Percentiles rank a stretch among this genome's conserved stretches.
These are phyloP conservation scores for Naganishia onofrii DNA, from an alignment of 768 basidiomycete species.

Conservation along the genomic window DNA sequence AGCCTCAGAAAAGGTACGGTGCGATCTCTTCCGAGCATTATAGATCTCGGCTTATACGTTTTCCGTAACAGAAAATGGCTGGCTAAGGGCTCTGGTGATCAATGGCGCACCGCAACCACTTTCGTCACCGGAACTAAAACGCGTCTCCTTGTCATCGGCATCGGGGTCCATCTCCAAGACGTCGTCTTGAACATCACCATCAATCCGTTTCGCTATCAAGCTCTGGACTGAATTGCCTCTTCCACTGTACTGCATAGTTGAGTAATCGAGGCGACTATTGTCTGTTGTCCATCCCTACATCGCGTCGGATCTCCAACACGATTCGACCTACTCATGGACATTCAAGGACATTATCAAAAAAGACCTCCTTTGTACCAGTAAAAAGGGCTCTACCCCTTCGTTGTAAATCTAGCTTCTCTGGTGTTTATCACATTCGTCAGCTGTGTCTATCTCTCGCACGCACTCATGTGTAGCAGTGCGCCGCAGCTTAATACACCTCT, in stretches of 20 bases:
- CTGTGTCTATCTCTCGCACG: background rate
- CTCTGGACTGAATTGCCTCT: background rate
- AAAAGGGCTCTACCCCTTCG: slow-evolving; percentile 26
- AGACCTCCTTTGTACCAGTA: slow-evolving; percentile 10
- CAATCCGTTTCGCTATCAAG: background rate
- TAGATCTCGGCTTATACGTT: background rate
- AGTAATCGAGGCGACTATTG: slow-evolving; percentile 15
- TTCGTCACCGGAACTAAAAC: slow-evolving; percentile 22
- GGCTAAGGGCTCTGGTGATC: slow-evolving; percentile 31
- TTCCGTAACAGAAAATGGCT: slow-evolving; percentile 27
- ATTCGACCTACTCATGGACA: slow-evolving; percentile 24
- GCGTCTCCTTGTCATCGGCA: background rate
- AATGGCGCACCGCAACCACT: slow-evolving; percentile 34
- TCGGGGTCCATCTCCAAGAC: background rate
- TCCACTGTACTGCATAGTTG: slow-evolving; percentile 7
- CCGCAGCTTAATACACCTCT: background rate
- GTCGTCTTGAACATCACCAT: background rate
- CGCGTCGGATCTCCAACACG: slow-evolving; percentile 19
- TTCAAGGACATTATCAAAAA: slow-evolving; percentile 8
- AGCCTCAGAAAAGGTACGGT: slow-evolving; percentile 31
- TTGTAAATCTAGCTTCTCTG: slow-evolving; percentile 6
- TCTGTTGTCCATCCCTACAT: slow-evolving; percentile 6
- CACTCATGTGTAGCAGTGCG: background rate
- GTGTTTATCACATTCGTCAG: background rate
- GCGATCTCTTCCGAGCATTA: no score